A percentile compares a stretch with the other conserved stretches of the same genome.
phyloP scores from a whole-genome alignment of 78 protist species.

The Pigoraptor vietnamica region DNA sequence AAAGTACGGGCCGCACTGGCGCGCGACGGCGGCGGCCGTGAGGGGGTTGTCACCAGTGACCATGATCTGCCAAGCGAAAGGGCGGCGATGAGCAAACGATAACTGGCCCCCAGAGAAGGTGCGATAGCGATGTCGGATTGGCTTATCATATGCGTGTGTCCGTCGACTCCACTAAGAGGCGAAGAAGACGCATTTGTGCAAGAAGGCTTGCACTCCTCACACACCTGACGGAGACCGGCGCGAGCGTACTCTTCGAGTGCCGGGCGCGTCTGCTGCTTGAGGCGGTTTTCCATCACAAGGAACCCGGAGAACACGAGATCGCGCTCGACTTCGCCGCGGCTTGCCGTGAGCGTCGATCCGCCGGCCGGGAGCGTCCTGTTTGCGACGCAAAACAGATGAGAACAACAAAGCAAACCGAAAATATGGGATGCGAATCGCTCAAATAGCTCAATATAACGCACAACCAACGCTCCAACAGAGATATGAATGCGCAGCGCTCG shows the following conservation, averaged over 20 bases:
- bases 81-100: no score
- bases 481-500: no score
- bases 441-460: no score
- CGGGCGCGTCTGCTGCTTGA: slow-evolving; percentile 55
- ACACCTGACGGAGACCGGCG: neutral
- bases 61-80: slow-evolving; percentile 66
- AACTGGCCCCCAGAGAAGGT: no score
- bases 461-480: no score
- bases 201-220: neutral
- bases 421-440: no score
- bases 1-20: slow-evolving; percentile 27
- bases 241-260: slow-evolving; percentile 16
- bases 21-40: slow-evolving; percentile 81
- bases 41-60: slow-evolving; percentile 78
- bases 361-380: neutral
- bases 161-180: neutral
- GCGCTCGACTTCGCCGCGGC: slow-evolving; percentile 43
- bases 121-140: no score
- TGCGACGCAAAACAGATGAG: no score
- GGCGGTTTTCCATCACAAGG: slow-evolving; percentile 52
- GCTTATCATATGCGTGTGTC: no score
- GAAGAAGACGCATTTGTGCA: neutral
- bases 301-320: slow-evolving; percentile 52
- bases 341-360: neutral
- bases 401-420: no score